Evolutionary conservation across 495 filamentous ascomycete species (phyloP).

Genomic region (Aspergillus egyptiacus): DNA sequence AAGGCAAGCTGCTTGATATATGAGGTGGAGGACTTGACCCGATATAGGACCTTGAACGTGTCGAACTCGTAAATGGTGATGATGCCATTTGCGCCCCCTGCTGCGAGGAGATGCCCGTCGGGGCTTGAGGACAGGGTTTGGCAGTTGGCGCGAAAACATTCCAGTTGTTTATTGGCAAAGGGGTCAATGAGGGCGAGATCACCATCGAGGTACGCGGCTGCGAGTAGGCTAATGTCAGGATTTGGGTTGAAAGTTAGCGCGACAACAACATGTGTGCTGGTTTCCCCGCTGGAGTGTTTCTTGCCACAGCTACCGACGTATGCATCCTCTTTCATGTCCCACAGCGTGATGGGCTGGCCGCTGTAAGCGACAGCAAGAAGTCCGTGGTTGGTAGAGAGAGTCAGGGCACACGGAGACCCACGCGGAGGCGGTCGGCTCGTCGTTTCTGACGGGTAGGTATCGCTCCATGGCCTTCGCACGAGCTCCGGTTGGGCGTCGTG

Average conservation of each 20-base stretch:
- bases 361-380: neutral
- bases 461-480: neutral
- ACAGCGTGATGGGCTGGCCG: conserved; percentile 15
- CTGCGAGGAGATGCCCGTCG: conserved; percentile 27
- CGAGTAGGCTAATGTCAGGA: conserved; percentile 21
- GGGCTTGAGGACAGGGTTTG: conserved; percentile 23
- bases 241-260: conserved; percentile 31
- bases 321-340: conserved; percentile 21
- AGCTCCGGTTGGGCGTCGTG: neutral
- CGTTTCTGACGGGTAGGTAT: neutral
- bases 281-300: conserved; percentile 3
- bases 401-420: neutral
- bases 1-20: conserved; percentile 26
- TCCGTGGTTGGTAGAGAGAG: neutral
- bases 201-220: conserved; percentile 28
- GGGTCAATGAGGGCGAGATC: conserved; percentile 25
- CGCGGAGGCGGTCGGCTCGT: neutral
- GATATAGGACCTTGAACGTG: conserved; percentile 27
- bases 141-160: conserved; percentile 7
- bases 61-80: conserved; percentile 34
- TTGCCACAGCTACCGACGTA: conserved; percentile 26
- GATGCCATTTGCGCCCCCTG: conserved; percentile 19
- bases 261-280: conserved; percentile 7
- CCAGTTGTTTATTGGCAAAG: neutral
- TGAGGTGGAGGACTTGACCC: conserved; percentile 18